A percentile compares a stretch with the other conserved stretches of the same genome.
Evolutionary conservation across 176 grass and related monocot genomes (phyloP).

Genomic region (Rhynchospora tenuis): DNA sequence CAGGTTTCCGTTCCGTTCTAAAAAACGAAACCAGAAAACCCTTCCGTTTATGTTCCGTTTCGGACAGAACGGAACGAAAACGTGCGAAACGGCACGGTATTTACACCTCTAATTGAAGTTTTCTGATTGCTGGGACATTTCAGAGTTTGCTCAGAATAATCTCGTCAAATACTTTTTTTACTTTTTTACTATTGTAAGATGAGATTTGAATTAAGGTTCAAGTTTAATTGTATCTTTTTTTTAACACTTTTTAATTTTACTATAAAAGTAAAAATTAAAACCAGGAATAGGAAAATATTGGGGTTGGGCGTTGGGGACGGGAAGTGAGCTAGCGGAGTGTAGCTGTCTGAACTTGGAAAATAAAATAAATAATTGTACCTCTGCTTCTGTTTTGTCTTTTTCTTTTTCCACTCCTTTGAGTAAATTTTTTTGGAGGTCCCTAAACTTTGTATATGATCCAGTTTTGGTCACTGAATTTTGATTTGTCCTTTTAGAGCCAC

Average conservation of each 20-base stretch:
- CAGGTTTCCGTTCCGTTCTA: too few relatives aligned
- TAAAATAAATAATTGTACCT: not conserved
- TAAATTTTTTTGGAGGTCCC: too few relatives aligned
- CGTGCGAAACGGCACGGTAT: too few relatives aligned
- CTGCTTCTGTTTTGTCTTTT: not conserved
- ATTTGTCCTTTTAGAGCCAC: too few relatives aligned
- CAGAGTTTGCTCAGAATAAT: not conserved
- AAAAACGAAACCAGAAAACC: too few relatives aligned
- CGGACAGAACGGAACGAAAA: too few relatives aligned
- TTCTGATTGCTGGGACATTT: not conserved
- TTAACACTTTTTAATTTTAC: too few relatives aligned
- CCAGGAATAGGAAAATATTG: not conserved
- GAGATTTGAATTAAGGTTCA: not conserved
- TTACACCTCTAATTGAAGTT: too few relatives aligned
- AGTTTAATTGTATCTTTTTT: not conserved
- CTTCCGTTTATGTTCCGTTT: too few relatives aligned
- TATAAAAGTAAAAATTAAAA: not conserved
- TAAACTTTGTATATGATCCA: too few relatives aligned
- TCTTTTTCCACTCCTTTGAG: not conserved
- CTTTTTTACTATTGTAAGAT: not conserved
- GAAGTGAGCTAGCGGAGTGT: not conserved
- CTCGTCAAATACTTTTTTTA: not conserved
- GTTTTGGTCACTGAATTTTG: too few relatives aligned
- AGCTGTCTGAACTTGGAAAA: not conserved
- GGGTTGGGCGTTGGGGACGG: not conserved